Evolutionary conservation across 1,284 basidiomycete genomes (phyloP).

Genomic region (Cystobasidiaceae sp.): DNA sequence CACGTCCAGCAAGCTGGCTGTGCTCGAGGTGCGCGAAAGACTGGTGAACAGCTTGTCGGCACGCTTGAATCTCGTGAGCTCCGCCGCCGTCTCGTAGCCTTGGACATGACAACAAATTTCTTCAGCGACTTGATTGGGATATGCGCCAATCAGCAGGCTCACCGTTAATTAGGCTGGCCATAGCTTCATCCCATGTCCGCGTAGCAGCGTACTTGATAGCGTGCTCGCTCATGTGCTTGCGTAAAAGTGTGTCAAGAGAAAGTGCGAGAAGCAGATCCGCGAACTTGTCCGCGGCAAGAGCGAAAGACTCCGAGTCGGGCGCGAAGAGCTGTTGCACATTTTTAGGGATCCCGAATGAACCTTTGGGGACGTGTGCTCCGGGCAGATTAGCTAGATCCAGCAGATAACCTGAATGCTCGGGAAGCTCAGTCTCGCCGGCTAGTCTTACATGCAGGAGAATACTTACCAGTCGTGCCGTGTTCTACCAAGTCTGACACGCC

Average conservation of each 20-base stretch:
- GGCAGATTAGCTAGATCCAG: slow-evolving; percentile 14
- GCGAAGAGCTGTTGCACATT: slow-evolving; percentile 19
- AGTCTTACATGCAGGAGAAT: not conserved
- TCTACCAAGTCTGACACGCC: slow-evolving; percentile 56
- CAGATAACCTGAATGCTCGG: not conserved
- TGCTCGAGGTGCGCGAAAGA: slow-evolving; percentile 17
- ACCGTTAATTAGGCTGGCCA: slow-evolving; percentile 20
- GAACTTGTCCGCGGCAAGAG: slow-evolving; percentile 7
- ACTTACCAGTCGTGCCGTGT: slow-evolving; percentile 50
- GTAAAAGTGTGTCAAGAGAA: not conserved
- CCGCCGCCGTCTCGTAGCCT: slow-evolving; percentile 24
- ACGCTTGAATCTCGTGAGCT: not conserved
- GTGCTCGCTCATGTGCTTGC: not conserved
- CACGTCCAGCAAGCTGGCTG: slow-evolving; percentile 19
- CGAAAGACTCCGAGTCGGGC: slow-evolving; percentile 2
- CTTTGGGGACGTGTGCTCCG: slow-evolving; percentile 6
- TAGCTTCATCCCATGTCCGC: slow-evolving; percentile 26
- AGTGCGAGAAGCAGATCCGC: not conserved
- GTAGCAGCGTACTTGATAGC: slow-evolving; percentile 14
- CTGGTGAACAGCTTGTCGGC: not conserved
- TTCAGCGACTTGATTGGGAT: not conserved
- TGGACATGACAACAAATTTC: not conserved
- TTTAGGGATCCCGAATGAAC: not conserved
- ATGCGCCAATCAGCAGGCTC: not conserved
- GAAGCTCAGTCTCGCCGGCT: not conserved